Conservation (phyloP, 805 yeast species). For the Geotrichum ghanense region DNA sequence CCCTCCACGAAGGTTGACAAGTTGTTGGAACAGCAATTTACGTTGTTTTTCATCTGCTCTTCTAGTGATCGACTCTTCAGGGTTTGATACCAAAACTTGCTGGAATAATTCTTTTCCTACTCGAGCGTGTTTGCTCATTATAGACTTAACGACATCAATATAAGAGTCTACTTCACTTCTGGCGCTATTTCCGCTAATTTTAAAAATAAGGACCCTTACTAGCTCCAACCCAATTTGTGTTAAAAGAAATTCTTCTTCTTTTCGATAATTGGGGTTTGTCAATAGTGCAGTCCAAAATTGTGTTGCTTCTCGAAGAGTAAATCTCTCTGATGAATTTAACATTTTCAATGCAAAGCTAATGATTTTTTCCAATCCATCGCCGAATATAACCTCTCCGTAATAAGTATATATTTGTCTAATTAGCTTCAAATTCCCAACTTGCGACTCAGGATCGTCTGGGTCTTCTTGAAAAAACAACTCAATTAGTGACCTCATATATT, state of each 20-base stretch:
- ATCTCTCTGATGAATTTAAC: constrained; percentile 39
- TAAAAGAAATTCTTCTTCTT: constrained; percentile 15
- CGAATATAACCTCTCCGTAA: constrained; percentile 11
- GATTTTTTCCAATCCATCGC: constrained; percentile 14
- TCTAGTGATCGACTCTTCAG: constrained; percentile 7
- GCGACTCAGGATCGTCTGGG: constrained; percentile 10
- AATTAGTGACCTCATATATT: constrained; percentile 7
- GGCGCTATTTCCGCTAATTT: constrained; percentile 29
- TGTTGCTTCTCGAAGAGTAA: constrained; percentile 40
- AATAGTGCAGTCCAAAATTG: constrained; percentile 45
- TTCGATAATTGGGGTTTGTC: neutral
- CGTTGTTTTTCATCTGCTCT: constrained; percentile 12
- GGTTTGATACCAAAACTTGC: constrained; percentile 11
- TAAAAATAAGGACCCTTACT: constrained; percentile 28
- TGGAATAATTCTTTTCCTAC: constrained; percentile 8
- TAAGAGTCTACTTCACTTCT: constrained; percentile 35
- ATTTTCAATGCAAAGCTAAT: constrained; percentile 30
- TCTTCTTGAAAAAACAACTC: constrained; percentile 11
- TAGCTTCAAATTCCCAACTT: constrained; percentile 21
- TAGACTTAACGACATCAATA: constrained; percentile 29
- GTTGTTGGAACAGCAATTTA: constrained; percentile 8
- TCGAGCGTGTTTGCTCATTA: constrained; percentile 13
- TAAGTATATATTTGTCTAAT: constrained; percentile 15
- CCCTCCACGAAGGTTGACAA: constrained; percentile 16
- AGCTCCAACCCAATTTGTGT: constrained; percentile 24